Percentiles rank a stretch among this genome's conserved stretches.
Conservation (phyloP, 352 stramenopile genomes). For the Phytophthora sojae region DNA sequence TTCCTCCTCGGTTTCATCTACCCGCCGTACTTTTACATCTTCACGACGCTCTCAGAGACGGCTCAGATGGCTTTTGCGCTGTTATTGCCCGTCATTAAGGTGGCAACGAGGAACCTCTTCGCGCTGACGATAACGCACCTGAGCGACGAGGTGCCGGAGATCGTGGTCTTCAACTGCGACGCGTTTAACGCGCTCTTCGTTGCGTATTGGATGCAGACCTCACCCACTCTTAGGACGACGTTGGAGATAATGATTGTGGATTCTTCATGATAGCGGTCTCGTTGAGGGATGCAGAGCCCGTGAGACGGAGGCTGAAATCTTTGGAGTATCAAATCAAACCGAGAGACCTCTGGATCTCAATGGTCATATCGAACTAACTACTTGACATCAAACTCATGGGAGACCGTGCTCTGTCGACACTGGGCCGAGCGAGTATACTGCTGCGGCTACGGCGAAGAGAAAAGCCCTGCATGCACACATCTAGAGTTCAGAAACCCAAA, state of each 20-base stretch:
- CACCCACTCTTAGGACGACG: conserved; percentile 24
- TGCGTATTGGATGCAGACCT: conserved; percentile 33
- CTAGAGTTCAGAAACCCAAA: no score
- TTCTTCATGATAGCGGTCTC: conserved; percentile 13
- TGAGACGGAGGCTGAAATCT: no score
- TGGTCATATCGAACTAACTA: background rate
- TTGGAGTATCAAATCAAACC: background rate
- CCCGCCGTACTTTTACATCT: conserved; percentile 30
- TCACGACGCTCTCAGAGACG: conserved; percentile 3
- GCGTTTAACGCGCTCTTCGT: conserved; percentile 37
- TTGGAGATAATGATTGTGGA: conserved; percentile 28
- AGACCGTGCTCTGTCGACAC: no score
- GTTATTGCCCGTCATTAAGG: conserved; percentile 19
- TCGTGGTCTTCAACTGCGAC: conserved; percentile 29
- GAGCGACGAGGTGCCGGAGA: conserved; percentile 26
- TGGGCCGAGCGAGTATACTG: background rate
- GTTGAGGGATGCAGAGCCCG: conserved; percentile 5
- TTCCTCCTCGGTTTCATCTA: conserved; percentile 18
- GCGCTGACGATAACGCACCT: conserved; percentile 17
- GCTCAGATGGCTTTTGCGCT: conserved; percentile 22
- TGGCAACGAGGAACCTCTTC: conserved; percentile 24
- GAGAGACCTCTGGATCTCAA: background rate
- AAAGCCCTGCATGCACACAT: no score
- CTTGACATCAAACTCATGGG: no score
- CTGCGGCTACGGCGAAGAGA: background rate